Percentiles rank a stretch among this genome's conserved stretches.
Evolutionary conservation across 768 basidiomycete genomes (phyloP).

Genomic region (Zangia roseola): DNA sequence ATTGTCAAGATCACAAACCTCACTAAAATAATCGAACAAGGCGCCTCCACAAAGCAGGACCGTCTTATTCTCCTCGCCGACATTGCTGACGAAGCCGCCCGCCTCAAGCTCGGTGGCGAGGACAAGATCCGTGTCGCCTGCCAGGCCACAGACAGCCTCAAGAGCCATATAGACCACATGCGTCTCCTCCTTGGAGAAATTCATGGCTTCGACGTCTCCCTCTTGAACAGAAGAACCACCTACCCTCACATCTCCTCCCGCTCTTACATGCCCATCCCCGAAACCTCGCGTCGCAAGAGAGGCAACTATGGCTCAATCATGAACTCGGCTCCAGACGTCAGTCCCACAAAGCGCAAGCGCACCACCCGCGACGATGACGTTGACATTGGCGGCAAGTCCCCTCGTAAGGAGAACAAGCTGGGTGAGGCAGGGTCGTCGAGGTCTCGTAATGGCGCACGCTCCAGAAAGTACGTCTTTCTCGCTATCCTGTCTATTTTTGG

Average conservation of each 20-base stretch:
- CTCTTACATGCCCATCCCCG: constrained; percentile 66
- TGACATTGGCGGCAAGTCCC: constrained; percentile 52
- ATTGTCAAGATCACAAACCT: constrained; percentile 77
- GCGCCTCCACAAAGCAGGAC: constrained; percentile 57
- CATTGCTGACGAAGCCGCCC: constrained; percentile 89
- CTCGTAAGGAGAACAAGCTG: constrained; percentile 56
- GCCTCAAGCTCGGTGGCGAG: constrained; percentile 91
- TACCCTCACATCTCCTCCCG: constrained; percentile 76
- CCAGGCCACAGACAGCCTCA: constrained; percentile 86
- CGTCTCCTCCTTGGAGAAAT: constrained; percentile 58
- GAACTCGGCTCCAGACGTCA: constrained; percentile 51
- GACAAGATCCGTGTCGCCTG: constrained; percentile 97
- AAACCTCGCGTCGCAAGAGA: constrained; percentile 63
- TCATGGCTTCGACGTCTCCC: constrained; percentile 59
- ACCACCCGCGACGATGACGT: constrained; percentile 61
- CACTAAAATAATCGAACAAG: constrained; percentile 71
- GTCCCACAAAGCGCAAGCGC: constrained; percentile 65
- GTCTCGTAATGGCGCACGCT: constrained; percentile 51
- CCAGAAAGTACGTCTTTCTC: constrained; percentile 53
- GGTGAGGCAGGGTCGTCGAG: constrained; percentile 44
- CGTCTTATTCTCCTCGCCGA: constrained; percentile 86
- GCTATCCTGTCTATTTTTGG: not conserved
- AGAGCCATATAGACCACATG: constrained; percentile 60
- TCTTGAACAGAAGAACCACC: constrained; percentile 59
- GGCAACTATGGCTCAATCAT: constrained; percentile 55